These are phyloP conservation scores for Picochlorum sp. DNA, from an alignment of 139 green algal species.

Conservation along the genomic window DNA sequence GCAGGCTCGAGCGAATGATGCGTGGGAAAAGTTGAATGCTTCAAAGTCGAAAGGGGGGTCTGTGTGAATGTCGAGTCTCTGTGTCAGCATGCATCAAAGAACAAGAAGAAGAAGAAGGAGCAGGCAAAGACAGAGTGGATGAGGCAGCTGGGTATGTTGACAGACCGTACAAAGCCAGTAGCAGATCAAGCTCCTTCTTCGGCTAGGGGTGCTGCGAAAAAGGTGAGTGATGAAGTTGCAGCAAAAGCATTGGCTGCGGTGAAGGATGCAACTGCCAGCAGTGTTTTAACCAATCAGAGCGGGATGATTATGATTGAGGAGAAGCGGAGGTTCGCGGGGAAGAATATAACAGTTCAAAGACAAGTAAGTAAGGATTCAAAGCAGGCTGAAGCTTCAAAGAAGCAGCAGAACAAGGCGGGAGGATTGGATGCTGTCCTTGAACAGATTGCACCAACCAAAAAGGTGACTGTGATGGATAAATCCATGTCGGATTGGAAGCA, in stretches of 20 bases:
- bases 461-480: constrained; percentile 79
- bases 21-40: constrained; percentile 33
- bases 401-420: constrained; percentile 9
- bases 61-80: constrained; percentile 9
- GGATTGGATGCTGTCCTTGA: constrained; percentile 38
- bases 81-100: constrained; percentile 11
- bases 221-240: not conserved
- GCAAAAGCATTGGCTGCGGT: not conserved
- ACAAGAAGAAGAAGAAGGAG: constrained; percentile 2
- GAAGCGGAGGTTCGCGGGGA: constrained; percentile 66
- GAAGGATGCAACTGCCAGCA: constrained; percentile 7
- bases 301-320: constrained; percentile 30
- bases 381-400: constrained; percentile 41
- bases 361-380: constrained; percentile 48
- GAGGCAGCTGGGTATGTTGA: constrained; percentile 29
- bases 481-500: constrained; percentile 71
- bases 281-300: constrained; percentile 16
- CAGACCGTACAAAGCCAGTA: constrained; percentile 8
- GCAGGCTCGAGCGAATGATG: constrained; percentile 30
- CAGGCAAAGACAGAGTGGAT: constrained; percentile 19
- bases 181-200: not conserved
- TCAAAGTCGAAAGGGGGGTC: not conserved
- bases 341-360: constrained; percentile 57
- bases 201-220: not conserved
- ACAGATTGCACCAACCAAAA: constrained; percentile 39